Evolutionary conservation across 2,329 filamentous ascomycete species (phyloP), one percentile per base, ranked within the genome.

Genomic region (Plectosphaerella cucumerina): DNA sequence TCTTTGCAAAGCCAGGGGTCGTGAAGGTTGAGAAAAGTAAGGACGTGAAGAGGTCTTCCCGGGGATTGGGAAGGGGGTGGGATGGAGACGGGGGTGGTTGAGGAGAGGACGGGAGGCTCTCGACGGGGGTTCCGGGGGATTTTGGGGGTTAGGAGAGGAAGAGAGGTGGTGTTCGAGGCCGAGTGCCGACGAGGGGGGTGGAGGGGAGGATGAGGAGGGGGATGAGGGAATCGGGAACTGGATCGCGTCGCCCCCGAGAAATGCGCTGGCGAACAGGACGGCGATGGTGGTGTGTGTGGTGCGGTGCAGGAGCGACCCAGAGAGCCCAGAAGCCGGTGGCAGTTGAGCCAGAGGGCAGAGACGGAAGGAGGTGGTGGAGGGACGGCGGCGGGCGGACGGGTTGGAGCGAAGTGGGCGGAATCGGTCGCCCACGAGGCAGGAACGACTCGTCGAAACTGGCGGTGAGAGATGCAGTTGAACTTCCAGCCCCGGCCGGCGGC

Each of bases 1-100:
- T 70, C 67, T 73, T 72, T 72, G 48, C n/a, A n/a, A n/a, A n/a
- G 55, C 48, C 52, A 44, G 44, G 50, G 45, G 34, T 49, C 43
- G 50, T 44, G 53, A 46, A 46, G n/a, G 46, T n/a, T 39, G 37
- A 41, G 45, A 39, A 48, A 48, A 48, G 39, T 42, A 42, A 51
- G 44, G 44, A 50, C 35, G 35, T 41, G 44, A 33, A 43, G 42
- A 31, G 44, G 20, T 26, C 26, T 20, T 47, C 39, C 26, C 26
- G 17, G 50, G 44, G 17, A 14, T 31, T 35, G 31, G 23, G 44
- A 18, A 31, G 48, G 34, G 39, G 41, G 43, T 43, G 50, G n/a
- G 43, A 50, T 42, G 44, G 47, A 49, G 47, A 47, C n/a, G n/a
- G 44, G 52, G 48, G 46, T 26, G 46, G 50, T 53, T 37, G 48